These are phyloP conservation scores for Populus euphratica DNA, from an alignment of 345 rosid genomes.

Conservation along the genomic window DNA sequence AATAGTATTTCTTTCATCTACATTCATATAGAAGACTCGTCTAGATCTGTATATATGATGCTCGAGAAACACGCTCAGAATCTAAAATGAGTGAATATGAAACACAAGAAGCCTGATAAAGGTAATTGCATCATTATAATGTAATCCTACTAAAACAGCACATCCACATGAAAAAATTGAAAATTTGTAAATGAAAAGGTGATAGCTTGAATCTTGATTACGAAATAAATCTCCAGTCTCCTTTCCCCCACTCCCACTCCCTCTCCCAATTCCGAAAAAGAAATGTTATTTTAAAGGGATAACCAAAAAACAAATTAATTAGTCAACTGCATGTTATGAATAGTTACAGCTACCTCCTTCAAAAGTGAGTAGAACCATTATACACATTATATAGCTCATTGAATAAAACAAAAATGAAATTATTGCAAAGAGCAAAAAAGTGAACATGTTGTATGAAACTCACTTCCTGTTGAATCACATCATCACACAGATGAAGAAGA, in stretches of 20 bases:
- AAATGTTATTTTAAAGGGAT: background rate
- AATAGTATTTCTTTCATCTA: background rate
- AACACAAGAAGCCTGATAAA: no score
- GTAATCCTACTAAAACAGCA: background rate
- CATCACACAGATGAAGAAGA: conserved; percentile 91
- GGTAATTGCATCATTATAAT: background rate
- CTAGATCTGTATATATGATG: no score
- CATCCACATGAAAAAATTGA: background rate
- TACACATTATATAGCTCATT: background rate
- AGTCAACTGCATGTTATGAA: background rate
- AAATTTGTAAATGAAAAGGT: background rate
- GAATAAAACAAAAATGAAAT: background rate
- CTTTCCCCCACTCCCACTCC: background rate
- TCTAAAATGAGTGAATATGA: no score
- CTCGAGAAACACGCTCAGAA: no score
- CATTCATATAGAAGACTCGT: no score
- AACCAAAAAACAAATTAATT: background rate
- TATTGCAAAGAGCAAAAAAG: background rate
- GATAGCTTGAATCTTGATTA: background rate
- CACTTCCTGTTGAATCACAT: conserved; percentile 98
- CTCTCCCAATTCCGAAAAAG: background rate
- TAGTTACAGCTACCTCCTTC: background rate
- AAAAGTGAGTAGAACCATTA: background rate
- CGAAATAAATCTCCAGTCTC: background rate
- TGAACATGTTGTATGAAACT: conserved; percentile 21